Conservation (phyloP, 2,329 filamentous ascomycete genomes). For the Microdochium paspali region DNA sequence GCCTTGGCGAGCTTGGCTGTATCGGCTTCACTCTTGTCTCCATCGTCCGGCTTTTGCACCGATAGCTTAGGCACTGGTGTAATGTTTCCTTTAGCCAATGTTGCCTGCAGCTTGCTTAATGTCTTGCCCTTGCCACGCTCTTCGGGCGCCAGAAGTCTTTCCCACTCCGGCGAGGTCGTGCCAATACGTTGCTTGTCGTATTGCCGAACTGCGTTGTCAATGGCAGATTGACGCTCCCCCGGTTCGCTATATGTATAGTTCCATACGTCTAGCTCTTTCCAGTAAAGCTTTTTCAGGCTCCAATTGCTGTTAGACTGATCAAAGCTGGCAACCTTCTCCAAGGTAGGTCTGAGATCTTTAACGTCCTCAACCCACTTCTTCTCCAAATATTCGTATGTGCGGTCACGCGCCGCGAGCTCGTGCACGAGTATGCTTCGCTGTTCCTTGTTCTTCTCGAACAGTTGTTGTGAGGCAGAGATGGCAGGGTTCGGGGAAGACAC, state of each 20-base stretch:
- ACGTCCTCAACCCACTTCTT: slow-evolving; percentile 40
- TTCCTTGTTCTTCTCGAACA: slow-evolving; percentile 43
- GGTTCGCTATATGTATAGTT: slow-evolving; percentile 45
- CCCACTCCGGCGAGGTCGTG: slow-evolving; percentile 48
- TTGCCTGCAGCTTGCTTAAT: slow-evolving; percentile 51
- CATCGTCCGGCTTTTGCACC: slow-evolving; percentile 40
- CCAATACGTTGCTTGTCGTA: slow-evolving; percentile 51
- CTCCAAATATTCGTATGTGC: slow-evolving; percentile 37
- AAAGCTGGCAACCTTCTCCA: slow-evolving; percentile 50
- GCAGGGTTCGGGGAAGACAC: slow-evolving; percentile 43
- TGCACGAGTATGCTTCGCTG: slow-evolving; percentile 47
- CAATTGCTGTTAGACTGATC: slow-evolving; percentile 39
- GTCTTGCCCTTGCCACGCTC: slow-evolving; percentile 52
- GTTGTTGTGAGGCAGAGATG: slow-evolving; percentile 39
- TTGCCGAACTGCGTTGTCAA: slow-evolving; percentile 50
- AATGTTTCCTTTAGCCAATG: slow-evolving; percentile 43
- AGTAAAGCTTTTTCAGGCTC: slow-evolving; percentile 45
- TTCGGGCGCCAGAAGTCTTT: slow-evolving; percentile 46
- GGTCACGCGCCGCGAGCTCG: slow-evolving; percentile 46
- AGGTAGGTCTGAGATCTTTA: slow-evolving; percentile 41
- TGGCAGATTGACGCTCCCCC: slow-evolving; percentile 47
- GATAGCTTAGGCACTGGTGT: slow-evolving; percentile 38
- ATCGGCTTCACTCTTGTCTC: slow-evolving; percentile 29
- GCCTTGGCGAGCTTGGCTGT: slow-evolving; percentile 20
- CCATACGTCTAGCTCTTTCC: slow-evolving; percentile 57